Base-by-base conservation (phyloP, 1,284 basidiomycete species). In the Ustilago cynodontis region DNA sequence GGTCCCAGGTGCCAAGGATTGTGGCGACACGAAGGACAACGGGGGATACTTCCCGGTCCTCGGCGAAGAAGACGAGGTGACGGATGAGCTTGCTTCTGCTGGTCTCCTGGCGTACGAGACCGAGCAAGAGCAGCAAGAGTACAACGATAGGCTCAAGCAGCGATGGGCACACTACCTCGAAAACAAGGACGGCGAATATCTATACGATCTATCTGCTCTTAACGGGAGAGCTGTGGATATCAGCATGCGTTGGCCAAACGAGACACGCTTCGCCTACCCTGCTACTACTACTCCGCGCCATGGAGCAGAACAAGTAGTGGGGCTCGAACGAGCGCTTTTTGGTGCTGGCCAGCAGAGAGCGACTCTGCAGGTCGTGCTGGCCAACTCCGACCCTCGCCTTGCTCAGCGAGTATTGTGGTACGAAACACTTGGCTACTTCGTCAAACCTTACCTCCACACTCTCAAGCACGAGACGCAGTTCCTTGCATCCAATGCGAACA, bases 381-480 rank as follows among this genome's bases (percentile, higher is more conserved):
- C 86, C 16, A 98, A 98, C 84, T 89, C 90, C 59, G 81, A 89
- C 7, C 26, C 62, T 0, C 49, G 57, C 7, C 77, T 85, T 0
- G 83, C 89, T 1, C 86, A 92, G 33, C 87, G 89, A 31, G 89
- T 92, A 0, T 86, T 92, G 9, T 98, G 96, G 87, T 89, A 94
- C 59, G 97, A 99, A 86, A 92, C 93, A 1, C 91, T 97, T 89
- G 96, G 96, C 3, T 97, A 94, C 91, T 92, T 95, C 82, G 89
- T 98, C 55, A 92, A 93, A 72, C 92, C 94, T 53, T 95, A 93
- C 87, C 88, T 97, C 70, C 93, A 95, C 86, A 94, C 95, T 6
- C 87, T 98, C 55, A 85, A 86, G 22, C 86, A 90, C 2, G 80
- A 86, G 1, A 59, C 70, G 1, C 28, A 66, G 14, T 67, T 65